Evolutionary conservation across 2,329 filamentous ascomycete genomes (phyloP).

Genomic region (Massarina eburnea): DNA sequence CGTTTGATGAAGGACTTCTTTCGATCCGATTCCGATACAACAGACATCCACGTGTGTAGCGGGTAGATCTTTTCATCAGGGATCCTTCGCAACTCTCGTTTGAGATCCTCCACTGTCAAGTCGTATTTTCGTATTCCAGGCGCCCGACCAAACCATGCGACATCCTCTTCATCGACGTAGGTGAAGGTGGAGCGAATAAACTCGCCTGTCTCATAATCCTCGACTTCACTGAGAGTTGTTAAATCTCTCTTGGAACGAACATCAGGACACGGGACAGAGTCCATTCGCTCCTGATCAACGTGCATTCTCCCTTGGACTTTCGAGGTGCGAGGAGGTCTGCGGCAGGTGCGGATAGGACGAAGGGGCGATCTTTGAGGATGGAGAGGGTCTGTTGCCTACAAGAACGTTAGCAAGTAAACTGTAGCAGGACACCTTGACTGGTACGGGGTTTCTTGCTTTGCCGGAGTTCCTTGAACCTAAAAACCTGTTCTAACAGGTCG

Average conservation of each 20-base stretch:
- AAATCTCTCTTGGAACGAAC: conserved; percentile 15
- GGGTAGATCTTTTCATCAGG: conserved; percentile 4
- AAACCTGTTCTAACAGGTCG: too few species aligned
- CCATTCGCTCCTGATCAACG: neutral
- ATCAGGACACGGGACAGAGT: conserved; percentile 3
- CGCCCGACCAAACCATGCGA: conserved; percentile 16
- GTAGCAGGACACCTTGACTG: neutral
- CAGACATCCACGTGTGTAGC: conserved; percentile 1
- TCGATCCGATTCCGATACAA: conserved; percentile 8
- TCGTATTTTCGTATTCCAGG: conserved; percentile 16
- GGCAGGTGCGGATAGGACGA: too few species aligned
- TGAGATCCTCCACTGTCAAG: conserved; percentile 11
- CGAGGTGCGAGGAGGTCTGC: too few species aligned
- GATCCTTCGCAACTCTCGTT: neutral
- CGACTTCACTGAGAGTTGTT: conserved; percentile 13
- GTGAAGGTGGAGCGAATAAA: conserved; percentile 16
- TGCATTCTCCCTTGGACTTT: neutral
- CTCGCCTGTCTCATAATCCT: conserved; percentile 13
- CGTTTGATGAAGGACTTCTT: conserved; percentile 32
- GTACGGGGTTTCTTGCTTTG: neutral
- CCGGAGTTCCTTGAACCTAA: too few species aligned
- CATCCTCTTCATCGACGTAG: conserved; percentile 17
- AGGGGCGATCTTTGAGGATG: too few species aligned
- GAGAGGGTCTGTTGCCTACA: too few species aligned
- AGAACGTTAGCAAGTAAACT: too few species aligned